Conservation (phyloP, 2,329 filamentous ascomycete species). For the Davidsoniella eucalypti region DNA sequence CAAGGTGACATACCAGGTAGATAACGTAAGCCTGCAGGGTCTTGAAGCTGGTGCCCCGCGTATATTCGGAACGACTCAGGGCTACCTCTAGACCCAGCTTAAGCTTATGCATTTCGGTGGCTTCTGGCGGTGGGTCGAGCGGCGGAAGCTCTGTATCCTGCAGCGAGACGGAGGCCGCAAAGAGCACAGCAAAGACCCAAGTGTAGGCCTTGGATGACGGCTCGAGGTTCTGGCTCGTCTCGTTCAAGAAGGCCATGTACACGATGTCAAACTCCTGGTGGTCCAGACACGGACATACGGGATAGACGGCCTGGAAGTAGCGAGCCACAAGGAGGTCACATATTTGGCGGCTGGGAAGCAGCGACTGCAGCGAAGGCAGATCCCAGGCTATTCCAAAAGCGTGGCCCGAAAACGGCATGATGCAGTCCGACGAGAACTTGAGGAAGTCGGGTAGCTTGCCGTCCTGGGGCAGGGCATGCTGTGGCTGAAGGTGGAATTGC, state of each 20-base stretch:
- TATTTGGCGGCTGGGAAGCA: constrained; percentile 39
- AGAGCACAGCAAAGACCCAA: constrained; percentile 51
- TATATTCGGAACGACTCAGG: constrained; percentile 51
- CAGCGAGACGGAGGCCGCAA: constrained; percentile 53
- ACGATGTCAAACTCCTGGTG: constrained; percentile 47
- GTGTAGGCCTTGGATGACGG: constrained; percentile 49
- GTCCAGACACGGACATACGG: constrained; percentile 51
- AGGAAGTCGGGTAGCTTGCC: constrained; percentile 34
- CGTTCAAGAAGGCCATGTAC: constrained; percentile 50
- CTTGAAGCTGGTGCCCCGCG: constrained; percentile 51
- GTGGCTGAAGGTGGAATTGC: no score
- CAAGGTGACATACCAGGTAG: constrained; percentile 39
- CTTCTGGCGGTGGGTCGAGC: constrained; percentile 16
- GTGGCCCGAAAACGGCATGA: constrained; percentile 50
- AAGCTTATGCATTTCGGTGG: constrained; percentile 41
- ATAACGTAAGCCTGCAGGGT: constrained; percentile 63
- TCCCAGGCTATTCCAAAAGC: constrained; percentile 41
- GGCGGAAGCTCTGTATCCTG: constrained; percentile 34
- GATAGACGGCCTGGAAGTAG: constrained; percentile 53
- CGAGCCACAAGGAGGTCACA: constrained; percentile 47
- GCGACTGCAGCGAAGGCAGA: constrained; percentile 36
- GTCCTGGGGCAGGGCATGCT: not conserved
- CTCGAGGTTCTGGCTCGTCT: constrained; percentile 41
- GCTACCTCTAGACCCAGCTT: constrained; percentile 51
- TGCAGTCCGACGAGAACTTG: constrained; percentile 47